Percentiles rank a stretch among this genome's conserved stretches.
Conservation (phyloP, 768 basidiomycete genomes). For the Tulasnella sp. region DNA sequence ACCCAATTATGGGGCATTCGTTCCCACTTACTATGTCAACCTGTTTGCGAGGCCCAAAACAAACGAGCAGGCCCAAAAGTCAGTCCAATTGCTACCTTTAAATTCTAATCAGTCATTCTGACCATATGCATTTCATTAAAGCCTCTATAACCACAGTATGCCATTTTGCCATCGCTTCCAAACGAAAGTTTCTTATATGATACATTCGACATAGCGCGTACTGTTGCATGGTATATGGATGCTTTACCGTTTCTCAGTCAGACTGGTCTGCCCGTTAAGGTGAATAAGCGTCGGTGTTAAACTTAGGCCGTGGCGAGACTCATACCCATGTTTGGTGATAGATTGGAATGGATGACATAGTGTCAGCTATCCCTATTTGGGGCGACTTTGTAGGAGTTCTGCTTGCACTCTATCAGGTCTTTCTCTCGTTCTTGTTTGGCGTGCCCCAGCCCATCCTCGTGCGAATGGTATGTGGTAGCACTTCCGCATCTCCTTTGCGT, state of each 20-base stretch:
- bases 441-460: conserved; percentile 13
- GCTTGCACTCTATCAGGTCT: conserved; percentile 17
- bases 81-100: not conserved
- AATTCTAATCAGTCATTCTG: not conserved
- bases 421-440: conserved; percentile 17
- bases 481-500: not conserved
- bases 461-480: conserved; percentile 10
- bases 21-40: conserved; percentile 8
- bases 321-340: too few relatives aligned
- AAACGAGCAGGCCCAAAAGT: conserved; percentile 17
- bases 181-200: not conserved
- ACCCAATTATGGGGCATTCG: conserved; percentile 14
- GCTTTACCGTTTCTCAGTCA: conserved; percentile 16
- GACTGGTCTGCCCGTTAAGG: conserved; percentile 15
- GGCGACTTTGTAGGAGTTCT: conserved; percentile 16
- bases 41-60: conserved; percentile 9
- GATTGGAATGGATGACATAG: conserved; percentile 18
- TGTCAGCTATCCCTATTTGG: conserved; percentile 15
- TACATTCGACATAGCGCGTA: conserved; percentile 7
- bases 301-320: not conserved
- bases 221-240: conserved; percentile 19
- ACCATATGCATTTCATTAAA: not conserved
- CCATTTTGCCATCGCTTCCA: not conserved
- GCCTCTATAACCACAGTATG: conserved; percentile 17
- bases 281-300: not conserved